Conservation (phyloP, 2,329 filamentous ascomycete species). For the Fusarium praegraminearum region DNA sequence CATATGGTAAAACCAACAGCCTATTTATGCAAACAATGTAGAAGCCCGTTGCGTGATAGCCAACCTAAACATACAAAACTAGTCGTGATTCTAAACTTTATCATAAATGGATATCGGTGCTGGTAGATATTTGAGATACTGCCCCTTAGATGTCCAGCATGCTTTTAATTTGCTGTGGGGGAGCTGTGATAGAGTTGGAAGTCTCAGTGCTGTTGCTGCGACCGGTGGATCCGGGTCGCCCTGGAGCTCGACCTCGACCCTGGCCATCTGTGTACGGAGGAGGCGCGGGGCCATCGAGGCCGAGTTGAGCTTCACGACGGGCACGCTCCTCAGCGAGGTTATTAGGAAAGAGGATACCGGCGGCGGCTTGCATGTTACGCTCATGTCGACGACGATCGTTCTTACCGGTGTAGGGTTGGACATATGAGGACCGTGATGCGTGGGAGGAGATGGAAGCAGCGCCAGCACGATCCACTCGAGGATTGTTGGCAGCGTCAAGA, state of each 20-base stretch:
- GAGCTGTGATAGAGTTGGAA: slow-evolving; percentile 59
- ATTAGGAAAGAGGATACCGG: slow-evolving; percentile 63
- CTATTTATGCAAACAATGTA: slow-evolving; percentile 19
- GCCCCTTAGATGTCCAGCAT: slow-evolving; percentile 66
- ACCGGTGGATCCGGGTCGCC: slow-evolving; percentile 50
- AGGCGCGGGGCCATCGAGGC: slow-evolving; percentile 59
- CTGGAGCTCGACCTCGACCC: slow-evolving; percentile 41
- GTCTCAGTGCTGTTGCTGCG: slow-evolving; percentile 62
- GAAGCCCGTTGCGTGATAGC: slow-evolving; percentile 21
- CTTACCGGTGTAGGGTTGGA: slow-evolving; percentile 55
- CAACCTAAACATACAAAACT: slow-evolving; percentile 17
- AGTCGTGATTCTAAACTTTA: slow-evolving; percentile 10
- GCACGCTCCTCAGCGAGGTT: slow-evolving; percentile 49
- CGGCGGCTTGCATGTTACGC: slow-evolving; percentile 57
- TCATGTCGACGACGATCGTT: slow-evolving; percentile 61
- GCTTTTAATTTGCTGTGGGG: slow-evolving; percentile 67
- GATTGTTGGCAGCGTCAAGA: slow-evolving; percentile 43
- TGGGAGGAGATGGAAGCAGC: slow-evolving; percentile 43
- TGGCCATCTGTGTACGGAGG: slow-evolving; percentile 54
- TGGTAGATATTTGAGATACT: neutral
- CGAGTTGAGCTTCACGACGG: slow-evolving; percentile 55
- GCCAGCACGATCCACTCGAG: slow-evolving; percentile 50
- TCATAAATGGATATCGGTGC: neutral
- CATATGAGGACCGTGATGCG: slow-evolving; percentile 18
- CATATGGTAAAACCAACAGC: slow-evolving; percentile 15